Evolutionary conservation across 1,284 basidiomycete species (phyloP).

Genomic region (Malassezia pachydermatis): DNA sequence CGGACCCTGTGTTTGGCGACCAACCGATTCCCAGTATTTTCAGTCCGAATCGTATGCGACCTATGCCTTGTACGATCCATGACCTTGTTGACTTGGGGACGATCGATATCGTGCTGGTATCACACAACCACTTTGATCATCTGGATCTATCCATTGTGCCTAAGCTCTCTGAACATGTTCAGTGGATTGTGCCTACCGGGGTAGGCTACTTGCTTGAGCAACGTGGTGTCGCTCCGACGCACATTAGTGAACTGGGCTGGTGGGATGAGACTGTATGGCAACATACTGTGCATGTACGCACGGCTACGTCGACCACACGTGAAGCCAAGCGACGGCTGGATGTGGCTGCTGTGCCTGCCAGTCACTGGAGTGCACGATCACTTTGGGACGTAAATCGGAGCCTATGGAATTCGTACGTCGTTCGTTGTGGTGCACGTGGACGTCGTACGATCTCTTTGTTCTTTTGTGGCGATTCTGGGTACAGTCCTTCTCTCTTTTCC

Average conservation of each 20-base stretch:
- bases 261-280: slow-evolving; percentile 29
- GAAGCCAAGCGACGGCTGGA: slow-evolving; percentile 14
- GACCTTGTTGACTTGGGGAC: slow-evolving; percentile 44
- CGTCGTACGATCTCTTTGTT: slow-evolving; percentile 23
- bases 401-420: slow-evolving; percentile 47
- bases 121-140: slow-evolving; percentile 49
- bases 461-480: slow-evolving; percentile 50
- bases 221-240: slow-evolving; percentile 25
- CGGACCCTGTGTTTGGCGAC: slow-evolving; percentile 52
- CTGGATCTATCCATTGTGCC: slow-evolving; percentile 33
- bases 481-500: slow-evolving; percentile 49
- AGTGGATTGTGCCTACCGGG: slow-evolving; percentile 42
- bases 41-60: slow-evolving; percentile 49
- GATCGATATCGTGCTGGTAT: slow-evolving; percentile 51
- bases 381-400: slow-evolving; percentile 51
- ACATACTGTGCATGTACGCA: slow-evolving; percentile 16
- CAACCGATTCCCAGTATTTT: slow-evolving; percentile 49
- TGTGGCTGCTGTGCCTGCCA: slow-evolving; percentile 28
- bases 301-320: neutral
- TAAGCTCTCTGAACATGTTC: slow-evolving; percentile 23
- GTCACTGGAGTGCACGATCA: slow-evolving; percentile 52
- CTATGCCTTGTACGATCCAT: slow-evolving; percentile 49
- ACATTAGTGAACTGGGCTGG: slow-evolving; percentile 43
- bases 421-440: slow-evolving; percentile 11
- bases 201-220: slow-evolving; percentile 27